Conservation (phyloP, 2,329 filamentous ascomycete species). For the Furcasterigmium sp. region DNA sequence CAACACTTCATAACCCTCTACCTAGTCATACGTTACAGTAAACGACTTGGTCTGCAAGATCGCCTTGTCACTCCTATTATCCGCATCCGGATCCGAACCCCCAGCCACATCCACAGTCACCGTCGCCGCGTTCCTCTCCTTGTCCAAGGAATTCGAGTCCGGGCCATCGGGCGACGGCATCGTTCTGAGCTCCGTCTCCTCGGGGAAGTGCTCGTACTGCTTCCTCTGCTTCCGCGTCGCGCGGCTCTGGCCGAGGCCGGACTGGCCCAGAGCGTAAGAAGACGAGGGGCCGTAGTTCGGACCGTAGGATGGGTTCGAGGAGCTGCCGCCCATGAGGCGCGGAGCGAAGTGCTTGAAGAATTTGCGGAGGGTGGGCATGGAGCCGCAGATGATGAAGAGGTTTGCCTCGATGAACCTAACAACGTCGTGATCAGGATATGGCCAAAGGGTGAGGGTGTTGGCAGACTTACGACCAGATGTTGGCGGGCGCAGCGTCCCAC, state of each 20-base stretch:
- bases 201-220: constrained; percentile 7
- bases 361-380: constrained; percentile 31
- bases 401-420: constrained; percentile 30
- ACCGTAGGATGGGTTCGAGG: constrained; percentile 1
- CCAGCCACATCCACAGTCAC: constrained; percentile 9
- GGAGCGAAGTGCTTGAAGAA: constrained; percentile 32
- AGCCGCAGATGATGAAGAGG: constrained; percentile 33
- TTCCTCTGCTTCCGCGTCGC: constrained; percentile 2
- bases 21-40: constrained; percentile 12
- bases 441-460: fast-evolving
- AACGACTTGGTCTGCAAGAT: constrained; percentile 19
- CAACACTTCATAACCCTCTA: too few species aligned
- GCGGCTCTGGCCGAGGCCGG: not conserved
- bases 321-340: constrained; percentile 17
- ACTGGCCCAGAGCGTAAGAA: not conserved
- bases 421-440: not conserved
- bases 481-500: constrained; percentile 9
- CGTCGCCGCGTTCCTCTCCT: not conserved
- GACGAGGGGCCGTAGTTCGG: not conserved
- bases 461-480: constrained; percentile 8
- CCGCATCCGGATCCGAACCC: constrained; percentile 6
- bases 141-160: not conserved
- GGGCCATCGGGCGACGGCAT: not conserved
- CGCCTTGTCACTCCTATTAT: constrained; percentile 18
- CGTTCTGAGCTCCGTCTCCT: constrained; percentile 6